phyloP scores from a whole-genome alignment of 2,329 filamentous ascomycete species.

The Exophiala spinifera region DNA sequence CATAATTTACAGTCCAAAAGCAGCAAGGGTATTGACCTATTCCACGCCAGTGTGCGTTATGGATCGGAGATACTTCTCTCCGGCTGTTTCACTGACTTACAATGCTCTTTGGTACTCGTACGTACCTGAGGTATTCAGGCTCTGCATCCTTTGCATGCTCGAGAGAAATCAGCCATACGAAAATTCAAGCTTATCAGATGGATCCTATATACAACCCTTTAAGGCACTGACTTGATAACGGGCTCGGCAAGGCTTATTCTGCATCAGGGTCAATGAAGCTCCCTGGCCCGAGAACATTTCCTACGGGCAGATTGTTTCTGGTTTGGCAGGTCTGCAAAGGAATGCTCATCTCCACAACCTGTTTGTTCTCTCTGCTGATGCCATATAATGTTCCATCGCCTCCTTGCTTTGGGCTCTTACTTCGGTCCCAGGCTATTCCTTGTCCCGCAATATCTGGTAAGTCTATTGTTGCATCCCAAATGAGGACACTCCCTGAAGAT shows the following conservation, averaged over 20 bases:
- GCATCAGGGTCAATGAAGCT: background rate
- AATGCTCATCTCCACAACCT: conserved; percentile 8
- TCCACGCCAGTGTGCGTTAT: too few species aligned
- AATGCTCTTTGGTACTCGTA: too few species aligned
- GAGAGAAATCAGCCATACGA: too few species aligned
- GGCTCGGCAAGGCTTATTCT: background rate
- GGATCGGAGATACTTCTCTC: background rate
- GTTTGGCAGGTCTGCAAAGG: conserved; percentile 4
- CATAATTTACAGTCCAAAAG: too few species aligned
- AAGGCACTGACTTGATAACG: too few species aligned
- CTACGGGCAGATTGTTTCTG: background rate
- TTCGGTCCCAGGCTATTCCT: conserved; percentile 8
- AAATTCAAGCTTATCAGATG: too few species aligned
- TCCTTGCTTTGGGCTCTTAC: background rate
- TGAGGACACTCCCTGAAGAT: conserved; percentile 1
- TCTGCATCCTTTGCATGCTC: too few species aligned
- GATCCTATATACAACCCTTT: too few species aligned
- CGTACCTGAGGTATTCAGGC: too few species aligned
- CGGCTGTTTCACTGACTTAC: too few species aligned
- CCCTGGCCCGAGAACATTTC: background rate
- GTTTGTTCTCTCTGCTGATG: conserved; percentile 6
- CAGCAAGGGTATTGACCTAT: too few species aligned
- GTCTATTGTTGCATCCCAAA: conserved; percentile 8
- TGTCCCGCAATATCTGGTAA: conserved; percentile 7
- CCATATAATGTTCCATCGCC: conserved; percentile 7